Base-by-base conservation (phyloP, 257 asterid genomes). In the Mitragyna speciosa region DNA sequence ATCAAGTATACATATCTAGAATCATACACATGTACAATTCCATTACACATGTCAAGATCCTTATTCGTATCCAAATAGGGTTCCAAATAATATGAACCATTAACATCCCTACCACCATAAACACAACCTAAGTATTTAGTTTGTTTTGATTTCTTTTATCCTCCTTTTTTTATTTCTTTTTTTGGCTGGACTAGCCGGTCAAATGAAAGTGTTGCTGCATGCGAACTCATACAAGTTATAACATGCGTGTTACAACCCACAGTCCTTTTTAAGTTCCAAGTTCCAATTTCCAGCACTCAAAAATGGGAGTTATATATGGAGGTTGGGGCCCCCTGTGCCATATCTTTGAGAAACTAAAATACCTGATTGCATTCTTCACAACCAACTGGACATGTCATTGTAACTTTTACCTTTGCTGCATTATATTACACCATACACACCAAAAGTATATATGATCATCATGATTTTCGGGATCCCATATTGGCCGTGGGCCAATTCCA, bases 241-340 rank as follows among this genome's bases (percentile, higher is more conserved):
- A 26, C 76, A 72, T 72, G 76, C n/a, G 48, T 49, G 63, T 2
- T 0, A 26, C 63, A 4, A 15, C 63, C 76, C 41, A 72, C n/a
- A 11, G 8, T 36, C 31, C 30, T 61, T n/a, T 10, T n/a, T 33
- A 12, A 63, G 9, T 20, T 51, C 58, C 52, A 11, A 19, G 0
- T 43, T 17, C 58, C 36, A 17, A 48, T 63, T 48, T 72, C 79
- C 69, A 26, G 69, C 66, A 31, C 59, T 66, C 33, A 70, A 68
- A 69, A 33, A 47, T 59, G 70, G 56, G 16, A 5, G 19, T 48
- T 66, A 75, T n/a, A n/a, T n/a, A n/a, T 75, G 78, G 83, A 75
- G 70, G 30, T 70, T 72, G 15, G 79, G 83, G 78, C 5, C 75
- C 81, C 69, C 68, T 47, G 68, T 75, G 75, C 78, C 79, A 47